phyloP scores from a whole-genome alignment of 2,329 filamentous ascomycete genomes.

The Aspergillus calidoustus region DNA sequence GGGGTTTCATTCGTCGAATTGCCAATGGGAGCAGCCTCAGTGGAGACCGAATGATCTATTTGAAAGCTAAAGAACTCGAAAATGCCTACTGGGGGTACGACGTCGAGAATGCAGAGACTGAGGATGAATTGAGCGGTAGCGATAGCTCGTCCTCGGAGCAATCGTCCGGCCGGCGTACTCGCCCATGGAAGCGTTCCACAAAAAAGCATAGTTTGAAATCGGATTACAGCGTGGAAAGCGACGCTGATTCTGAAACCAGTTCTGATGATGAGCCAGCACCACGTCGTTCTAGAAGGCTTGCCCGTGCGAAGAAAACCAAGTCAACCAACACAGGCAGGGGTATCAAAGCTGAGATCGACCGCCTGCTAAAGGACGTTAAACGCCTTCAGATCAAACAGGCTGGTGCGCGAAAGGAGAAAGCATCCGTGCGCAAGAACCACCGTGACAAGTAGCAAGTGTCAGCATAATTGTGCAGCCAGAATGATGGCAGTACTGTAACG shows the following conservation, averaged over 20 bases:
- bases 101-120: constrained; percentile 3
- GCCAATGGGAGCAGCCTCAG: constrained; percentile 18
- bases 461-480: too few species aligned
- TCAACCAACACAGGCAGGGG: neutral
- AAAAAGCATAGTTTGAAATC: neutral
- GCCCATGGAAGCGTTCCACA: neutral
- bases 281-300: neutral
- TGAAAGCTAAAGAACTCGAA: constrained; percentile 20
- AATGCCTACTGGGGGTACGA: constrained; percentile 12
- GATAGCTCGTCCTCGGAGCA: neutral
- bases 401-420: neutral
- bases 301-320: neutral
- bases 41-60: constrained; percentile 23
- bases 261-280: neutral
- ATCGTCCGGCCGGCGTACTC: neutral
- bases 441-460: neutral
- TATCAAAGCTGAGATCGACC: neutral
- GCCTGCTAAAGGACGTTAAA: neutral
- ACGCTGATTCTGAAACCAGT: neutral
- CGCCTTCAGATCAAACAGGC: neutral
- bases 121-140: neutral
- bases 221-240: neutral
- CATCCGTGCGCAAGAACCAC: neutral
- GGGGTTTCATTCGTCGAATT: constrained; percentile 24
- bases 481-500: too few species aligned